Evolutionary conservation across 2,329 filamentous ascomycete genomes (phyloP), one percentile per base, ranked within the genome.

Genomic region (Coniochaeta pulveracea): DNA sequence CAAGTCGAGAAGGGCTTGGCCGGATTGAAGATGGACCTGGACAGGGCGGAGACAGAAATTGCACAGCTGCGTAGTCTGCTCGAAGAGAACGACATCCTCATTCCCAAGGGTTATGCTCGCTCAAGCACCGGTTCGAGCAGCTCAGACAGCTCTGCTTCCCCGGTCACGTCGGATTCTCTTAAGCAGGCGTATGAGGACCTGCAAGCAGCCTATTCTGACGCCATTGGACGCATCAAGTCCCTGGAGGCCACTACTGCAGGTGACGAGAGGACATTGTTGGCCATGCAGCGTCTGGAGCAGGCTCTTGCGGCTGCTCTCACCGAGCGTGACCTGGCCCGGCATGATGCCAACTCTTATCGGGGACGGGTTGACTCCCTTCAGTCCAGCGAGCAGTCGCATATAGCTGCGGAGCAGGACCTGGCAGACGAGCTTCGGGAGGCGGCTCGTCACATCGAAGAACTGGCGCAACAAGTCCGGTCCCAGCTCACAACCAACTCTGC

Each of bases 1-100:
- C 82, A 93, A 51, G 89, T 88, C 40, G 89, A 95, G 58, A 93
- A 93, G 58, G 85, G 85, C 12, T 64, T 96, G 2, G 72, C 76
- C 34, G 85, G 88, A 35, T 62, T 96, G 36, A 93, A 94, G 61
- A 95, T 94, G 82, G 89, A 96, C 50, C 73, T 98, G 26, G 91
- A 96, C 56, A 83, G 88, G 40, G 88, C 91, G 17, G 85, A 95
- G 55, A 83, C 91, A 52, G 91, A 98, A 59, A 93, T 93, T 19
- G 66, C 74, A 25, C 83, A 83, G n/a, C 69, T 98, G 25, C 77
- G 85, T 26, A 72, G 65, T 19, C 64, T 96, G 17, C 69, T 96
- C 14, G 65, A 78, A 39, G 85, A 93, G 53, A 82, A 88, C 44
- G 86, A 95, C 48, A 85, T 88, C 35, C 64, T 78, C 25, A 76